Base-by-base conservation (phyloP, 176 grass and related monocot genomes). In the Ampelocalamus luodianensis region DNA sequence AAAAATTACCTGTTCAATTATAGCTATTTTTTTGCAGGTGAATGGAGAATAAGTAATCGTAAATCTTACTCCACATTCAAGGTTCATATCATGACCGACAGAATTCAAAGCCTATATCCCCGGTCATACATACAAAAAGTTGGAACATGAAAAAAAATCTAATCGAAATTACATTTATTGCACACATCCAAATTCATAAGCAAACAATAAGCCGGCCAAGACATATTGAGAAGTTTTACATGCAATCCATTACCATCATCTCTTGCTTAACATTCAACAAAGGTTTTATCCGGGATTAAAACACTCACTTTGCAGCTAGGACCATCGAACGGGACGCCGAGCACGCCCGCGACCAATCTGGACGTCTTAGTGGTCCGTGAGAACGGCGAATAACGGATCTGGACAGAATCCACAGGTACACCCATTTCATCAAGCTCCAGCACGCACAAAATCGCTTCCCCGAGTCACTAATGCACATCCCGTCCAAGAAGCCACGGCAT, bases 341-440 rank as follows among this genome's bases (percentile, higher is more conserved):
- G 90, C 56, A 93, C 85, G 42, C 77, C 60, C 0, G 91, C 91
- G 6, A 98, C 91, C 34, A 16, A 87, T 88, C 74, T 92, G 36
- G 95, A 91, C 39, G 93, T 98, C 39, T 95, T 85, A 2, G 71
- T 88, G 39, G 95, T 98, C 81, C 95, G 90, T 0, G 92, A 62
- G 73, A 98, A 98, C 12, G 95, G 95, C 14, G 95, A 98, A 51
- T 95, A 95, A 16, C 70, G 66, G 72, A 98, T 95, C 82, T 79
- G 81, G 51, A 98, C 72, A 46, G 65, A 86, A 84, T 83, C 91
- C 63, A 81, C 53, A 3, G 67, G 77, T 74, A 92, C 76, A 34
- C 85, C 85, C 13, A 77, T 78, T 78, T 77, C 89, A 17, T 90
- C 62, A 22, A 98, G 81, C 76, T 90, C 91, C 95, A 95, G 77